These are phyloP conservation scores for Anastatica hierochuntica DNA, from an alignment of 345 rosid species.

Conservation along the genomic window DNA sequence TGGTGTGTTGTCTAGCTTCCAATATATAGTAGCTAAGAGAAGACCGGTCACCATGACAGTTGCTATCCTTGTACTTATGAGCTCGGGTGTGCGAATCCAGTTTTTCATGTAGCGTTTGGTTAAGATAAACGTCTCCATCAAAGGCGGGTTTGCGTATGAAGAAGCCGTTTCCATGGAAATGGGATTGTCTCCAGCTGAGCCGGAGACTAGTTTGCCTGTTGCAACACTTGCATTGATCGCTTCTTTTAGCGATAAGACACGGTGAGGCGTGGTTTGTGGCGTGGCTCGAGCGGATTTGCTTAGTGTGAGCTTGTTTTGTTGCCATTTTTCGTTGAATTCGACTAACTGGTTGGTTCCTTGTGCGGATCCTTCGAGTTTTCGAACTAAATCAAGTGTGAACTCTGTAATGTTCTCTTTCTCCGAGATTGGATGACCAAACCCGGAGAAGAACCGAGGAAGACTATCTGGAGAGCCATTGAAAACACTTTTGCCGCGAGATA, in stretches of 20 bases:
- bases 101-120: slow-evolving; percentile 26
- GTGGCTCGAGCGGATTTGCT: neutral
- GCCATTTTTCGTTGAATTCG: slow-evolving; percentile 60
- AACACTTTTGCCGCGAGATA: slow-evolving; percentile 47
- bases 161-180: slow-evolving; percentile 19
- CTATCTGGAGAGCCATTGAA: slow-evolving; percentile 48
- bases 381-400: slow-evolving; percentile 62
- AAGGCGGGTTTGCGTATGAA: slow-evolving; percentile 7
- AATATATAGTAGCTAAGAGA: slow-evolving; percentile 46
- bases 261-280: neutral
- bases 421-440: slow-evolving; percentile 62
- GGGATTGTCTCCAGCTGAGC: slow-evolving; percentile 10
- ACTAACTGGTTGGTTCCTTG: slow-evolving; percentile 47
- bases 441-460: slow-evolving; percentile 42
- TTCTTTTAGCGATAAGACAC: slow-evolving; percentile 17
- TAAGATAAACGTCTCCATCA: slow-evolving; percentile 3
- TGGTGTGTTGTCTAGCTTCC: slow-evolving; percentile 32
- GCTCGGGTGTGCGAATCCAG: slow-evolving; percentile 19
- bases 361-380: slow-evolving; percentile 35
- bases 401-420: slow-evolving; percentile 68
- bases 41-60: slow-evolving; percentile 27
- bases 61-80: slow-evolving; percentile 8
- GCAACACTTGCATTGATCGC: slow-evolving; percentile 22
- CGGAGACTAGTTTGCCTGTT: slow-evolving; percentile 28
- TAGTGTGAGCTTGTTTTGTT: neutral